These are phyloP conservation scores for Aspergillus ustus DNA, from an alignment of 2,329 filamentous ascomycete genomes.

Conservation along the genomic window DNA sequence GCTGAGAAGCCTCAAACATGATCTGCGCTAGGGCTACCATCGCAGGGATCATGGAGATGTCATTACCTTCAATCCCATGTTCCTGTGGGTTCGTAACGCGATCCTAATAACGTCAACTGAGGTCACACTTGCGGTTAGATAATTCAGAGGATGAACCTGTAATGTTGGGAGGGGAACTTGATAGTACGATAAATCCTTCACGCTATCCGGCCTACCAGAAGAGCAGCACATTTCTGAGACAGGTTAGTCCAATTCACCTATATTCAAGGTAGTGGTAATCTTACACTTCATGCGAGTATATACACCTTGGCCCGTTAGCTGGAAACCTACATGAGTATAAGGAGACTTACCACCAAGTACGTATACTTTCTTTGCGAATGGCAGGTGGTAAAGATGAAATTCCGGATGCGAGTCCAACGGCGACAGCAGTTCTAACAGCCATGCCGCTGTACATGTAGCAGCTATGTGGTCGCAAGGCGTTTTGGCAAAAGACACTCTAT, in stretches of 20 bases:
- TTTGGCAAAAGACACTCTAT: constrained; percentile 36
- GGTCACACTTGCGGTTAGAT: too few species aligned
- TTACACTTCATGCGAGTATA: constrained; percentile 30
- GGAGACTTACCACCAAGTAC: constrained; percentile 32
- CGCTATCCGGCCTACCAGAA: constrained; percentile 34
- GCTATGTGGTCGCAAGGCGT: constrained; percentile 39
- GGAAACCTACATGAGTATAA: background rate
- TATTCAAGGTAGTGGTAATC: background rate
- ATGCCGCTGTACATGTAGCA: constrained; percentile 44
- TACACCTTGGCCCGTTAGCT: constrained; percentile 21
- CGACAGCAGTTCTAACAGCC: constrained; percentile 39
- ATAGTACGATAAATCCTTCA: constrained; percentile 35
- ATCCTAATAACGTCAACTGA: constrained; percentile 3
- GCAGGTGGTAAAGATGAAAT: constrained; percentile 25
- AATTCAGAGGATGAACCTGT: constrained; percentile 15
- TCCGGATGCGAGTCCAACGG: constrained; percentile 37
- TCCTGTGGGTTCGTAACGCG: constrained; percentile 13
- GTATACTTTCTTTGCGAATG: constrained; percentile 25
- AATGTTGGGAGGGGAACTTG: constrained; percentile 27
- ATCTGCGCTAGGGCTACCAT: constrained; percentile 34
- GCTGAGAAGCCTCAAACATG: constrained; percentile 34
- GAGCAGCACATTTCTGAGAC: constrained; percentile 36
- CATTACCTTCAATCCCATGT: constrained; percentile 27
- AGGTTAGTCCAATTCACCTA: background rate
- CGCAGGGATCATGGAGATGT: constrained; percentile 31